phyloP scores from a whole-genome alignment of 176 grass and related monocot species.

The Bromus sterilis region DNA sequence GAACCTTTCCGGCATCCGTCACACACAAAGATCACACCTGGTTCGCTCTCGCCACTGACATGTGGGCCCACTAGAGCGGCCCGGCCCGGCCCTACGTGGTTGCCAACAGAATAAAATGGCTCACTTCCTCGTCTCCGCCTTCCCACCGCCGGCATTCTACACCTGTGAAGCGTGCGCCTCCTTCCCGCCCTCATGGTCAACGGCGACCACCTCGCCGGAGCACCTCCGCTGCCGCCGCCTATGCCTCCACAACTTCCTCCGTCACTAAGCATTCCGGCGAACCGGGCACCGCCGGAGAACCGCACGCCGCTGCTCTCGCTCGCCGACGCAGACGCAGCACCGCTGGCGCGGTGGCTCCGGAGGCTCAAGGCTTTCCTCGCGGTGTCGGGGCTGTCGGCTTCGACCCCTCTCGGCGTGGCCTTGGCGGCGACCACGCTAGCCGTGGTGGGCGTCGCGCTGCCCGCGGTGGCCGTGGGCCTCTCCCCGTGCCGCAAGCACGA shows the following conservation, averaged over 20 bases:
- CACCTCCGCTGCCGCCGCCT: background rate
- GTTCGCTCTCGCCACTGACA: background rate
- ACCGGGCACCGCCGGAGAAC: background rate
- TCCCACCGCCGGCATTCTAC: no score
- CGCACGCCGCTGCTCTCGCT: background rate
- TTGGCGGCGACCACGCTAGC: constrained; percentile 31
- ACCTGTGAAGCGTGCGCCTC: background rate
- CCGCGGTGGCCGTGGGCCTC: constrained; percentile 20
- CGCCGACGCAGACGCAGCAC: background rate
- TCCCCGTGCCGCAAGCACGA: constrained; percentile 35
- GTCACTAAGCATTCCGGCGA: background rate
- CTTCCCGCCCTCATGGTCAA: constrained; percentile 23
- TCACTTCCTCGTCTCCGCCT: background rate
- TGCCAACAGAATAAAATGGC: background rate
- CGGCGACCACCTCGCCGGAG: constrained; percentile 4
- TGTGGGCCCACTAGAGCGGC: background rate
- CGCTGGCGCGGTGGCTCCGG: constrained; percentile 40
- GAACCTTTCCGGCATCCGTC: background rate
- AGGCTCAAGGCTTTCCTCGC: constrained; percentile 59
- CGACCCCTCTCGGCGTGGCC: constrained; percentile 8
- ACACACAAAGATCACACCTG: background rate
- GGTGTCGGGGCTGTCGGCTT: constrained; percentile 23
- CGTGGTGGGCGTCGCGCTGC: constrained; percentile 62
- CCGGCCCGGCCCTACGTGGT: background rate
- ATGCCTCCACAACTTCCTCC: background rate